Evolutionary conservation across 257 asterid genomes (phyloP).

Genomic region (Pogostemon cablin): DNA sequence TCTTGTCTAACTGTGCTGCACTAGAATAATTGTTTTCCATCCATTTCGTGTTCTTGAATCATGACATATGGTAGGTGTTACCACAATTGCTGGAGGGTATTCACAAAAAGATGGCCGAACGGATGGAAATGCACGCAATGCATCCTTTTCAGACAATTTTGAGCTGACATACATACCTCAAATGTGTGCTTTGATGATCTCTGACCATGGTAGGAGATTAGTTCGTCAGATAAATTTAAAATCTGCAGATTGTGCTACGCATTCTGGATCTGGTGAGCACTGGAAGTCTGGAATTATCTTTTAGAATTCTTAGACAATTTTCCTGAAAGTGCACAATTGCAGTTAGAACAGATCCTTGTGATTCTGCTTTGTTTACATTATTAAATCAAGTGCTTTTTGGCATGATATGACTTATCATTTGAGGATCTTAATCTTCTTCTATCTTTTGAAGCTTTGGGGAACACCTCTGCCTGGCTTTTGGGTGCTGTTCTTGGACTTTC

Average conservation of each 20-base stretch:
- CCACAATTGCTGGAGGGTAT: slow-evolving; percentile 89
- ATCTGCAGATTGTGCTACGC: slow-evolving; percentile 59
- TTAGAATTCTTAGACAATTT: not conserved
- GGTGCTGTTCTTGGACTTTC: slow-evolving; percentile 59
- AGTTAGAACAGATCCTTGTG: slow-evolving; percentile 13
- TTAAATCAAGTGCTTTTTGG: not conserved
- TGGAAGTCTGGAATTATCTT: slow-evolving; percentile 14
- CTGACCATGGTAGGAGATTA: slow-evolving; percentile 67
- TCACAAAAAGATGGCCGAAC: slow-evolving; percentile 52
- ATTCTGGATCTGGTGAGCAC: slow-evolving; percentile 62
- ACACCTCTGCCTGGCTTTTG: slow-evolving; percentile 58
- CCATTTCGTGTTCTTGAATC: slow-evolving; percentile 11
- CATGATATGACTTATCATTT: not conserved
- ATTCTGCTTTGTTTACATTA: not conserved
- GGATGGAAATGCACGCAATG: slow-evolving; percentile 77
- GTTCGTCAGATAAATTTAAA: slow-evolving; percentile 73
- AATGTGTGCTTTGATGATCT: slow-evolving; percentile 73
- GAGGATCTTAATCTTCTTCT: not conserved
- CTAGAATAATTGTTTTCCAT: not conserved
- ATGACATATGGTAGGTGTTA: slow-evolving; percentile 58
- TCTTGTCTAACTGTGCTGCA: not conserved
- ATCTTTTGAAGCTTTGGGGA: slow-evolving; percentile 55
- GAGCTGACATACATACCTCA: slow-evolving; percentile 65
- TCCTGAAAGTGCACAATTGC: slow-evolving; percentile 16
- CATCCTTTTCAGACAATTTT: slow-evolving; percentile 60